A percentile compares a stretch with the other conserved stretches of the same genome.
These are phyloP conservation scores for Euclidium syriacum DNA, from an alignment of 345 rosid genomes.

Conservation along the genomic window DNA sequence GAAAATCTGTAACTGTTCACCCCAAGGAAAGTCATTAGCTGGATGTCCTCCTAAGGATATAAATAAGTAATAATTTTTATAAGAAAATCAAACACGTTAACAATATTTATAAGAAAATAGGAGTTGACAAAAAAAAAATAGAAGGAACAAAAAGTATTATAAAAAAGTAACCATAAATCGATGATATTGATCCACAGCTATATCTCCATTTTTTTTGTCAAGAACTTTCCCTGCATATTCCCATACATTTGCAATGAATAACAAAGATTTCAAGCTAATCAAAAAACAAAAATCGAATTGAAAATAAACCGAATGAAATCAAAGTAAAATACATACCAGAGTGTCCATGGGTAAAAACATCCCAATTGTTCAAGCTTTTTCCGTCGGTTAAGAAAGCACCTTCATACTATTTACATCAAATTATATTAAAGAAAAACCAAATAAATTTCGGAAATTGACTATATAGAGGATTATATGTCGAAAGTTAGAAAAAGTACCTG, in stretches of 20 bases:
- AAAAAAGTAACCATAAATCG: constrained; percentile 9
- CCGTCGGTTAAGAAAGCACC: constrained; percentile 46
- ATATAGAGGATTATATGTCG: not conserved
- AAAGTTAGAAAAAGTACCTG: constrained; percentile 39
- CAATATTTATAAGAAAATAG: not conserved
- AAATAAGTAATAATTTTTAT: not conserved
- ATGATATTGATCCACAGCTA: constrained; percentile 25
- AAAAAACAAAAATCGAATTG: not conserved
- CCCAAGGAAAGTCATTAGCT: constrained; percentile 46
- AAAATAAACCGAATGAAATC: not conserved
- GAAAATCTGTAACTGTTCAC: constrained; percentile 62
- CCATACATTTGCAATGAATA: not conserved
- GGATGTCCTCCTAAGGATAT: constrained; percentile 47
- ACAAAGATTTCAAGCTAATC: not conserved
- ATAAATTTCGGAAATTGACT: not conserved
- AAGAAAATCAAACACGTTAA: not conserved
- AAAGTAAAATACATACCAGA: not conserved
- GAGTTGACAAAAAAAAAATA: not conserved
- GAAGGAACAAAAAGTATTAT: not conserved
- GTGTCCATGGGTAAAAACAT: constrained; percentile 33
- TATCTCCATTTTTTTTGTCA: constrained; percentile 16
- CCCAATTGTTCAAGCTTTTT: constrained; percentile 51
- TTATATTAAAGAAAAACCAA: not conserved
- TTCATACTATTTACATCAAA: constrained; percentile 34
- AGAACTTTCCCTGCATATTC: constrained; percentile 7